Evolutionary conservation across 1,284 basidiomycete species (phyloP), one percentile per base, ranked within the genome.

Genomic region (Naganishia albida): DNA sequence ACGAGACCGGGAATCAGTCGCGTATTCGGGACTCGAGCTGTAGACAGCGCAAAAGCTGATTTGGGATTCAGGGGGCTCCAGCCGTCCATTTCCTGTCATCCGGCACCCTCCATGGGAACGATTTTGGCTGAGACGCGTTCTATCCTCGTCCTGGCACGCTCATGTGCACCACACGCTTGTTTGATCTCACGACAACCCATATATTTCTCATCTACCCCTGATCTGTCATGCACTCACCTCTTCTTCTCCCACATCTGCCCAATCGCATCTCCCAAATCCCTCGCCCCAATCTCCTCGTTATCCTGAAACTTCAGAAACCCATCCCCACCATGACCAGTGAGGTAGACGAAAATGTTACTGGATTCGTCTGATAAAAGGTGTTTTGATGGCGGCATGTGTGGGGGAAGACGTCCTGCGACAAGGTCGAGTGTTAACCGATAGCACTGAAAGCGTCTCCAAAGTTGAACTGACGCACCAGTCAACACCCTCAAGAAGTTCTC

Each of bases 281-380:
- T 92, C 0, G 95, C 93, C 62, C 89, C 92, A 70, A 99, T 92
- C 76, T 99, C 96, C 77, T 99, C 95, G 75, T 92, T 92, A 77
- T 99, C 95, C 76, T 99, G 95, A 77, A 99, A 99, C 79, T 99
- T 99, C 71, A 99, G 85, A 76, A 99, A 99, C 78, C 97, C 95
- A 72, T 96, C 90, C 0, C 95, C 95, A 3, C 96, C 95, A 72
- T 99, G 95, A 0, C 95, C 96, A 0, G 96, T 96, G 90, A 99
- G 91, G 79, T 96, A 99, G 26, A 99, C 86, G 75, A 99, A 96
- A 65, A 99, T 84, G 74, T 99, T 99, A 7, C 90, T 93, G n/a
- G 87, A 83, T 62, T 92, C 88, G 72, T 99, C 93, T 0, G 89
- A 89, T 30, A 97, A 82, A 0, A 99, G 84, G 12, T 95, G 87